Percentiles rank a stretch among this genome's conserved stretches.
phyloP scores from a whole-genome alignment of 306 rosid genomes.

The Glycyrrhiza uralensis region DNA sequence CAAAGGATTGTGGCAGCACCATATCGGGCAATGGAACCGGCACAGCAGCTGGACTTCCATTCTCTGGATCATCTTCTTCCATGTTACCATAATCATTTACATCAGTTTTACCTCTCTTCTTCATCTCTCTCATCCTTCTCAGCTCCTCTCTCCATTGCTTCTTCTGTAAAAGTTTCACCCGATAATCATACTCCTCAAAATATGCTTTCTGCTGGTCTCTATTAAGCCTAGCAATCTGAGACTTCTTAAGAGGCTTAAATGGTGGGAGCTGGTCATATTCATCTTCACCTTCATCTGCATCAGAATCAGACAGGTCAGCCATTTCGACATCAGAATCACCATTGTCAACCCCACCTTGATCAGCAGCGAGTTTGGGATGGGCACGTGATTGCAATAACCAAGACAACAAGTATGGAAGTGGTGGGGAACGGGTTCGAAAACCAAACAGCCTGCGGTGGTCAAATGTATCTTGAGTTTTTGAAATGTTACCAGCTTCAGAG shows the following conservation, averaged over 20 bases:
- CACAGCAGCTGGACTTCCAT: conserved; percentile 87
- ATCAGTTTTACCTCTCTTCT: conserved; percentile 61
- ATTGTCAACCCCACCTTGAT: conserved; percentile 77
- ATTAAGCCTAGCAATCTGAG: conserved; percentile 84
- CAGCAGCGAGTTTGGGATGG: conserved; percentile 89
- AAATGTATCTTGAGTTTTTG: conserved; percentile 74
- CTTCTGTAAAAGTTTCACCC: conserved; percentile 91
- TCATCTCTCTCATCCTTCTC: conserved; percentile 85
- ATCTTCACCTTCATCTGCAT: conserved; percentile 82
- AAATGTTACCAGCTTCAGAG: conserved; percentile 63
- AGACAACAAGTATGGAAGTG: conserved; percentile 88
- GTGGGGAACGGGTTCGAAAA: conserved; percentile 80
- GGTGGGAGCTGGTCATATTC: conserved; percentile 96
- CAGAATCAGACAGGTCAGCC: conserved; percentile 88
- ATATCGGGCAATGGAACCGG: conserved; percentile 95
- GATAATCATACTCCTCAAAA: conserved; percentile 90
- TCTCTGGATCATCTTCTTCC: conserved; percentile 84
- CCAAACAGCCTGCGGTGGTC: conserved; percentile 88
- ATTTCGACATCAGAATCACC: conserved; percentile 91
- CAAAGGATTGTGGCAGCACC: conserved; percentile 94
- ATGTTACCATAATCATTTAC: conserved; percentile 41
- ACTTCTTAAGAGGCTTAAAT: conserved; percentile 86
- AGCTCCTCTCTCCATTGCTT: conserved; percentile 97
- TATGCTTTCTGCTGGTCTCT: conserved; percentile 82
- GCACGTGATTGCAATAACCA: conserved; percentile 88